Conservation (phyloP, 2,329 filamentous ascomycete species). For the Hortaea sp. region DNA sequence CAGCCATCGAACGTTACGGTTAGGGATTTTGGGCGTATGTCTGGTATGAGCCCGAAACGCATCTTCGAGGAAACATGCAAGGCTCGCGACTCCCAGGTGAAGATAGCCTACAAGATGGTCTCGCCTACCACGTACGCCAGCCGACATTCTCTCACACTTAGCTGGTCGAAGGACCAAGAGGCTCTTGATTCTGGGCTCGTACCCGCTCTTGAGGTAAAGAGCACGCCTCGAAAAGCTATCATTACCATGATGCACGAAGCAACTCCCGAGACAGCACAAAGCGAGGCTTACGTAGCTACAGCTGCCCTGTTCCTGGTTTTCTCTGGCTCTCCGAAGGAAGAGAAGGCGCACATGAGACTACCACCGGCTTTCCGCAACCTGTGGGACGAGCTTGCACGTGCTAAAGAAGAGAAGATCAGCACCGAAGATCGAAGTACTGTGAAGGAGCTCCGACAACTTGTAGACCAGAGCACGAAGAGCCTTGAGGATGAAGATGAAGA, state of each 20-base stretch:
- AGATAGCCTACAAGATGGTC: conserved; percentile 56
- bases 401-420: conserved; percentile 61
- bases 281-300: conserved; percentile 78
- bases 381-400: conserved; percentile 66
- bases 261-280: conserved; percentile 66
- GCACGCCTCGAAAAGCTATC: conserved; percentile 40
- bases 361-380: conserved; percentile 75
- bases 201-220: conserved; percentile 32
- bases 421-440: conserved; percentile 59
- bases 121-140: conserved; percentile 67
- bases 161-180: conserved; percentile 68
- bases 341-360: conserved; percentile 70
- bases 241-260: conserved; percentile 68
- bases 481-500: conserved; percentile 47
- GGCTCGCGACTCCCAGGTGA: conserved; percentile 62
- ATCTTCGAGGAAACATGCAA: conserved; percentile 81
- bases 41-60: conserved; percentile 64
- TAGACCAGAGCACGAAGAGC: conserved; percentile 46
- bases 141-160: conserved; percentile 62
- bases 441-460: conserved; percentile 56
- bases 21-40: conserved; percentile 75
- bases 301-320: conserved; percentile 74
- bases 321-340: conserved; percentile 67
- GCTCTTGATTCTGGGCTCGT: conserved; percentile 34
- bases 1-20: conserved; percentile 46